These are phyloP conservation scores for Aspergillus alliaceus DNA, from an alignment of 2,329 filamentous ascomycete genomes.

Conservation along the genomic window DNA sequence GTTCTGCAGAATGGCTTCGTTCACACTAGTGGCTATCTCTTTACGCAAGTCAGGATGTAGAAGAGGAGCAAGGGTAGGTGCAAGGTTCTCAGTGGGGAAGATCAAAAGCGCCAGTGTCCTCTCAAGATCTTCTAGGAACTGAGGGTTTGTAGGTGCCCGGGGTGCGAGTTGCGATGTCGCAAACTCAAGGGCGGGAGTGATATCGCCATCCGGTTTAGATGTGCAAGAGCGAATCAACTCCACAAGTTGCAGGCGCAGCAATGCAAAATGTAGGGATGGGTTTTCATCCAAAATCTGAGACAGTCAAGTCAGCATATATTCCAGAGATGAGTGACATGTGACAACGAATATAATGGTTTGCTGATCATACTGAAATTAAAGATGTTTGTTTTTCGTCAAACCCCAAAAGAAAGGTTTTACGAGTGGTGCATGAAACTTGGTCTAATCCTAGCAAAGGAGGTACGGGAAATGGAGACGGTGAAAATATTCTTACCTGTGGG, in stretches of 20 bases:
- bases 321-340: constrained; percentile 3
- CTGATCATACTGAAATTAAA: constrained; percentile 86
- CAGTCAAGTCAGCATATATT: constrained; percentile 24
- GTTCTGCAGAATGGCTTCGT: constrained; percentile 77
- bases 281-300: constrained; percentile 84
- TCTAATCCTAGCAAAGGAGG: constrained; percentile 82
- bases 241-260: constrained; percentile 87
- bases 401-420: constrained; percentile 76
- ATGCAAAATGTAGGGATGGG: constrained; percentile 79
- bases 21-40: constrained; percentile 83
- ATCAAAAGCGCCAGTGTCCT: constrained; percentile 90
- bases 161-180: constrained; percentile 85
- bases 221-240: constrained; percentile 84
- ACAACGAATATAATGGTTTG: constrained; percentile 19
- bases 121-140: constrained; percentile 84
- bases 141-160: constrained; percentile 74
- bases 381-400: constrained; percentile 81
- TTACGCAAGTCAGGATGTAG: constrained; percentile 77
- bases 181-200: constrained; percentile 78
- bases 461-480: background rate
- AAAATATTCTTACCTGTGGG: constrained; percentile 71
- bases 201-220: constrained; percentile 65
- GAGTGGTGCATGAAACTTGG: constrained; percentile 99
- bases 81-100: constrained; percentile 77
- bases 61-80: constrained; percentile 72